These are phyloP conservation scores for Trichosporon sp. DNA, from an alignment of 1,284 basidiomycete genomes.

Conservation along the genomic window DNA sequence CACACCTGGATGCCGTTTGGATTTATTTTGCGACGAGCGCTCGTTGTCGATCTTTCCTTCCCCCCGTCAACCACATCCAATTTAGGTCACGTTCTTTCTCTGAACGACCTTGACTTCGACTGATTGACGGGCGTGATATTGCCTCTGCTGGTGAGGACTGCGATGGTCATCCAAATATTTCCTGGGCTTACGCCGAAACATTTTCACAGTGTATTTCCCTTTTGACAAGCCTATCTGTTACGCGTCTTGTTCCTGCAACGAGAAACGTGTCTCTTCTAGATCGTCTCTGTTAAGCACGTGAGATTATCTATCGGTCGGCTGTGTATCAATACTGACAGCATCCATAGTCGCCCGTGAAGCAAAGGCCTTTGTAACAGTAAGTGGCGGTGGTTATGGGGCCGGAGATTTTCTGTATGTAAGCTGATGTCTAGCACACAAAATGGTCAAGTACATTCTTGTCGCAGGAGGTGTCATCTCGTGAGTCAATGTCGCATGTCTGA, in stretches of 20 bases:
- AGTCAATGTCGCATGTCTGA: constrained; percentile 12
- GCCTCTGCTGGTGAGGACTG: neutral
- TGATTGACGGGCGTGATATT: constrained; percentile 1
- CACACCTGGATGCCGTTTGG: neutral
- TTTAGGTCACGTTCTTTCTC: neutral
- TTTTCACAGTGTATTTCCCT: neutral
- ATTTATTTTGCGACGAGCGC: neutral
- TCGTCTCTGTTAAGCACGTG: too few species aligned
- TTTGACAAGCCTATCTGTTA: neutral
- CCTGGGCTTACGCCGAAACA: neutral
- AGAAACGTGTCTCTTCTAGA: too few species aligned
- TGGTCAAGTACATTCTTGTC: constrained; percentile 78
- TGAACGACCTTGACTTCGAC: neutral
- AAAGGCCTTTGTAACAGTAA: neutral
- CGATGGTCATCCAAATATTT: neutral
- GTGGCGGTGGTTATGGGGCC: too few species aligned
- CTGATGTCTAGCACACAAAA: neutral
- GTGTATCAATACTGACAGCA: too few species aligned
- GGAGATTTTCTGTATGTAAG: neutral
- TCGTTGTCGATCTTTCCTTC: neutral
- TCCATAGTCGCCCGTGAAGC: neutral
- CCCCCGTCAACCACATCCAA: constrained; percentile 1
- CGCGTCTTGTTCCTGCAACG: too few species aligned
- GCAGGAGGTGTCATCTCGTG: constrained; percentile 76
- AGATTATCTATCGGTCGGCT: too few species aligned